Conservation (phyloP, 352 stramenopile species). For the Phytophthora nicotianae region DNA sequence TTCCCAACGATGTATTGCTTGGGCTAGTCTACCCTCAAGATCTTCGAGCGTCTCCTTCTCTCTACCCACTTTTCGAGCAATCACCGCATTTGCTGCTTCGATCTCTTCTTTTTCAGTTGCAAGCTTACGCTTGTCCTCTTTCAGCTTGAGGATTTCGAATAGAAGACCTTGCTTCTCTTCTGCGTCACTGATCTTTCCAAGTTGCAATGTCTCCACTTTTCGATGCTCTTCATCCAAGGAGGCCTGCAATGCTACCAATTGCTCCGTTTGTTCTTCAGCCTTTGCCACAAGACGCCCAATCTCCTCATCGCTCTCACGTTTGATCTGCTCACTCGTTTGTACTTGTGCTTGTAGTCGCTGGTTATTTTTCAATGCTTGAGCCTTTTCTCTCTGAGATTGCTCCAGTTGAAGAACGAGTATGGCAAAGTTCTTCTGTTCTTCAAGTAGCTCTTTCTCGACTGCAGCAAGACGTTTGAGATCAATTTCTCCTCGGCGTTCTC, state of each 20-base stretch:
- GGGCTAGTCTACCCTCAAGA: conserved; percentile 52
- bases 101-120: conserved; percentile 39
- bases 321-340: conserved; percentile 9
- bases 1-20: conserved; percentile 62
- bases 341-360: conserved; percentile 2
- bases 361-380: conserved; percentile 6
- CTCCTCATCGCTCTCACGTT: conserved; percentile 14
- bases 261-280: conserved; percentile 53
- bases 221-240: conserved; percentile 49
- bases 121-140: conserved; percentile 47
- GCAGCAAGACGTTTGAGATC: conserved; percentile 61
- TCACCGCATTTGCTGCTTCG: conserved; percentile 20
- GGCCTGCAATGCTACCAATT: conserved; percentile 50
- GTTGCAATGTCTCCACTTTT: conserved; percentile 29
- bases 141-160: conserved; percentile 53
- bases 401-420: conserved; percentile 70
- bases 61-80: conserved; percentile 43
- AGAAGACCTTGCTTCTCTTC: conserved; percentile 55
- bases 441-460: conserved; percentile 66
- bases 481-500: conserved; percentile 37
- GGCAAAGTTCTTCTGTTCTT: conserved; percentile 75
- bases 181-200: conserved; percentile 28
- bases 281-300: conserved; percentile 27
- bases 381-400: conserved; percentile 37
- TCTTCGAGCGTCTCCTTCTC: conserved; percentile 65